Evolutionary conservation across 176 grass and related monocot genomes (phyloP).

Genomic region (Phragmites australis): DNA sequence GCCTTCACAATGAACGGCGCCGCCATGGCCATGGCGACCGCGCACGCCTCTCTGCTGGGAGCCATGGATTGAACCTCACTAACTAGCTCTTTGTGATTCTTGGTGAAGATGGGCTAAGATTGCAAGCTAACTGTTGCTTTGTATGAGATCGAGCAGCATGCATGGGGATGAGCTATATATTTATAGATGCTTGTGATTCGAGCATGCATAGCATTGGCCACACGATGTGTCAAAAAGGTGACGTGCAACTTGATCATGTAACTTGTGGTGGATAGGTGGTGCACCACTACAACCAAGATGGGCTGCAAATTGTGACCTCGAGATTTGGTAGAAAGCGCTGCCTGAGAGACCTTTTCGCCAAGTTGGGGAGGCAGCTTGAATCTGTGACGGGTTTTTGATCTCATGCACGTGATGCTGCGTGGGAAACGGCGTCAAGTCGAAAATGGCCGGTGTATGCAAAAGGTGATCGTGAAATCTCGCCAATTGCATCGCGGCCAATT

Average conservation of each 20-base stretch:
- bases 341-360: conserved; percentile 14
- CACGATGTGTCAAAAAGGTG: conserved; percentile 38
- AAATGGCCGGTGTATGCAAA: not conserved
- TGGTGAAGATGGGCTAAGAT: not conserved
- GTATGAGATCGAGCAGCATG: not conserved
- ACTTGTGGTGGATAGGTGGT: conserved; percentile 33
- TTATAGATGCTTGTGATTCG: conserved; percentile 30
- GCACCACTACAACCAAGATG: not conserved
- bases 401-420: conserved; percentile 39
- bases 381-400: conserved; percentile 16
- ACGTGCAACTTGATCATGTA: conserved; percentile 39
- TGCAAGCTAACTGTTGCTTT: conserved; percentile 25
- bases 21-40: conserved; percentile 48
- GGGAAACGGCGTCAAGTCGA: conserved; percentile 10
- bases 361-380: conserved; percentile 15
- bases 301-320: conserved; percentile 25
- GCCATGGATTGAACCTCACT: conserved; percentile 28
- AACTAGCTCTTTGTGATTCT: not conserved
- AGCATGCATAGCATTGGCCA: conserved; percentile 30
- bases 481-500: conserved; percentile 4
- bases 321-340: conserved; percentile 21
- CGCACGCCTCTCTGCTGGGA: conserved; percentile 48
- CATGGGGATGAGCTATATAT: conserved; percentile 26
- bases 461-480: conserved; percentile 32
- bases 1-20: conserved; percentile 48